A percentile compares a stretch with the other conserved stretches of the same genome.
Conservation (phyloP, 345 rosid genomes). For the Pistacia integerrima region DNA sequence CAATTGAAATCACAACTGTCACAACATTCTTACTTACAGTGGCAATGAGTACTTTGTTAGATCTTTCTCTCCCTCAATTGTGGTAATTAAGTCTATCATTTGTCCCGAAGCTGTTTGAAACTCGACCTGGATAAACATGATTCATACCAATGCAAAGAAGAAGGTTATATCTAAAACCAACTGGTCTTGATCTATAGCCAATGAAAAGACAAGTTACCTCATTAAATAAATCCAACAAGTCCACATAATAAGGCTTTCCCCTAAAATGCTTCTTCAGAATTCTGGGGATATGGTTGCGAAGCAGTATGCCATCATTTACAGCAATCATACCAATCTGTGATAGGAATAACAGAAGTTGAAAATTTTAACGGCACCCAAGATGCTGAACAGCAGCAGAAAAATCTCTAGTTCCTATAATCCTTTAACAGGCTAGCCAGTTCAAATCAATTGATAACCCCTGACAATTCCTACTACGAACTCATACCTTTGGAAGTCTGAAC, state of each 20-base stretch:
- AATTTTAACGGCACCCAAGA: not conserved
- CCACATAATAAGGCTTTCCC: slow-evolving; percentile 55
- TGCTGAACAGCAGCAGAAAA: not conserved
- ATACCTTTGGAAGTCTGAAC: slow-evolving; percentile 44
- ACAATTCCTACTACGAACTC: not conserved
- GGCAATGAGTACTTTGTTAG: slow-evolving; percentile 36
- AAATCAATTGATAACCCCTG: not conserved
- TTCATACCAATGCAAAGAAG: not conserved
- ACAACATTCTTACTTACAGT: slow-evolving; percentile 29
- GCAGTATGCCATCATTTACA: slow-evolving; percentile 57
- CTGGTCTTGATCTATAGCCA: not conserved
- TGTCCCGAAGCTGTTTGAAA: slow-evolving; percentile 54
- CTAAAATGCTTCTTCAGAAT: slow-evolving; percentile 60
- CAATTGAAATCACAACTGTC: not conserved
- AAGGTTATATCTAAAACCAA: not conserved
- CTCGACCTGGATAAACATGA: slow-evolving; percentile 38
- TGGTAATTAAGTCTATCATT: slow-evolving; percentile 49
- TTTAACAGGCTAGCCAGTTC: not conserved
- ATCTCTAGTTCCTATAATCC: not conserved
- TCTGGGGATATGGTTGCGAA: slow-evolving; percentile 67
- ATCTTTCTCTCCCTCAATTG: slow-evolving; percentile 49
- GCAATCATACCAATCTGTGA: slow-evolving; percentile 45
- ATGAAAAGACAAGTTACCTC: slow-evolving; percentile 41
- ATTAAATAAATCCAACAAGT: slow-evolving; percentile 64
- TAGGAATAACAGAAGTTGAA: not conserved